These are phyloP conservation scores for Microstegium vimineum DNA, from an alignment of 176 grass and related monocot species.

Conservation along the genomic window DNA sequence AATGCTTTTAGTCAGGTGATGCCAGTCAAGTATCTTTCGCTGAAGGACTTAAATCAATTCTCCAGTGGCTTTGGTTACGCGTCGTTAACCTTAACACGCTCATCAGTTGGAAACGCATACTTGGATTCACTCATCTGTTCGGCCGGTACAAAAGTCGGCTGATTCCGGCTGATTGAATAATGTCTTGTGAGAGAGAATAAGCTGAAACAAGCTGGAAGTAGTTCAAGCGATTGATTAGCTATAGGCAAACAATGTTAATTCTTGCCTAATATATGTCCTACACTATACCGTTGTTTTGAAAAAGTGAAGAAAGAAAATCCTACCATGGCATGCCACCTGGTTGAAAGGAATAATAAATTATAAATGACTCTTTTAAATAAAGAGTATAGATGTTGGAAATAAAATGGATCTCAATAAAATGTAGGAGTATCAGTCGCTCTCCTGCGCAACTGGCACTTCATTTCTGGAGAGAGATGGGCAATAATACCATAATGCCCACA, in stretches of 20 bases:
- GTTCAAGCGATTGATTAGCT: too few relatives aligned
- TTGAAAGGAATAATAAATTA: neutral
- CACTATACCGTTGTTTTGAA: neutral
- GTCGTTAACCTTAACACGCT: neutral
- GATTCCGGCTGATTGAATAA: too few relatives aligned
- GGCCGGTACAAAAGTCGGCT: too few relatives aligned
- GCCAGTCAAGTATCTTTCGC: neutral
- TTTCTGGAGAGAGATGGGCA: conserved; percentile 8
- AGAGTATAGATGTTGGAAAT: neutral
- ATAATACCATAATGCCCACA: neutral
- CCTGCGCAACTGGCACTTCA: conserved; percentile 13
- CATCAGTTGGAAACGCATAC: neutral
- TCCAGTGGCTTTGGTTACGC: neutral
- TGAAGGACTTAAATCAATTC: neutral
- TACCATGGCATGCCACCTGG: neutral
- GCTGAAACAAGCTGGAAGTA: too few relatives aligned
- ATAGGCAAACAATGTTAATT: neutral
- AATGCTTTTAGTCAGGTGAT: neutral
- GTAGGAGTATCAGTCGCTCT: neutral
- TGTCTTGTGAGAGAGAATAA: too few relatives aligned
- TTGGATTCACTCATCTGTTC: neutral
- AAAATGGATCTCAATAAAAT: neutral
- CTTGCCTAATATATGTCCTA: neutral
- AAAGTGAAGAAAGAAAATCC: neutral
- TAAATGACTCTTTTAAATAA: neutral